phyloP scores from a whole-genome alignment of 805 yeast species.

The Starmerella apis region DNA sequence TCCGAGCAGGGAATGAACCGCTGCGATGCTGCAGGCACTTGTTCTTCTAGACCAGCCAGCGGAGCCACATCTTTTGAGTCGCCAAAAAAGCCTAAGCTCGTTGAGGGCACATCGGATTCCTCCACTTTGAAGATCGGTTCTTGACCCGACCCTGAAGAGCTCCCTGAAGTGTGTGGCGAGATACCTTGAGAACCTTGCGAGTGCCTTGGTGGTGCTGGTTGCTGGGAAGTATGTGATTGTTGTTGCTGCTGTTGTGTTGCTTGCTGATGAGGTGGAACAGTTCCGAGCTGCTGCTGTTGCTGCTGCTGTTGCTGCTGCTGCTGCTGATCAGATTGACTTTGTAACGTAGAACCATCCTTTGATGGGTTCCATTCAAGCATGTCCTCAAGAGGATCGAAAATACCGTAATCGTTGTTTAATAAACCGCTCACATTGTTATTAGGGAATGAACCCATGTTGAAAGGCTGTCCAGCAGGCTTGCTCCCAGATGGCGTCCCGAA shows the following conservation, averaged over 20 bases:
- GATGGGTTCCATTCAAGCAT: constrained; percentile 21
- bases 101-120: neutral
- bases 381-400: constrained; percentile 33
- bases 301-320: neutral
- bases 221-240: neutral
- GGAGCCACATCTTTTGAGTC: neutral
- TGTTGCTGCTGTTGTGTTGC: neutral
- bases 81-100: neutral
- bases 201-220: neutral
- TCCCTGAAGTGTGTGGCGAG: neutral
- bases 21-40: constrained; percentile 29
- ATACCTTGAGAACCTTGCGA: neutral
- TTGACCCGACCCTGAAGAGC: neutral
- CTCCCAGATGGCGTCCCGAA: neutral
- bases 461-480: neutral
- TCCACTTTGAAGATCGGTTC: neutral
- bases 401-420: constrained; percentile 29
- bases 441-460: neutral
- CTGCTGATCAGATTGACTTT: neutral
- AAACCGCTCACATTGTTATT: constrained; percentile 28
- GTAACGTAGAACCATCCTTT: neutral
- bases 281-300: neutral
- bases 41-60: constrained; percentile 22
- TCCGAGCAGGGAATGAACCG: constrained; percentile 64
- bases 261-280: neutral